These are phyloP conservation scores for Tulasnella sp. DNA, from an alignment of 768 basidiomycete species.

Conservation along the genomic window DNA sequence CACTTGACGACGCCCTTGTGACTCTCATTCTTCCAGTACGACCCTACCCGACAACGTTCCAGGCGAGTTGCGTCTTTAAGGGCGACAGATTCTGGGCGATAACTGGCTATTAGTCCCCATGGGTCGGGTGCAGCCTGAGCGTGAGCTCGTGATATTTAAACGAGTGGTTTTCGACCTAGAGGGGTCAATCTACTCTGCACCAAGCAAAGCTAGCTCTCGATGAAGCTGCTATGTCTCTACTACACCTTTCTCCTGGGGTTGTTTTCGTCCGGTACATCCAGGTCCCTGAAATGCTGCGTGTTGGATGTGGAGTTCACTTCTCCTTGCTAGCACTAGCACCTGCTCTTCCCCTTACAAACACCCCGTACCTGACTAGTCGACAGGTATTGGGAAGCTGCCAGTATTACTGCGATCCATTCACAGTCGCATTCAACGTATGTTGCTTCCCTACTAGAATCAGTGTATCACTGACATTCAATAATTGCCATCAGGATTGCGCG, in stretches of 20 bases:
- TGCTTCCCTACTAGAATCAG: neutral
- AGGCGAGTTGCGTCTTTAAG: neutral
- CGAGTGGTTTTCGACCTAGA: neutral
- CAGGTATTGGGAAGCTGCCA: neutral
- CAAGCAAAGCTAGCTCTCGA: neutral
- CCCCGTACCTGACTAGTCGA: neutral
- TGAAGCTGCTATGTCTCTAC: neutral
- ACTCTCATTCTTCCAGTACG: neutral
- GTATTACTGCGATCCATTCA: neutral
- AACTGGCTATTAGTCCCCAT: neutral
- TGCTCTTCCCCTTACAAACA: neutral
- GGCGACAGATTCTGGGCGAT: neutral
- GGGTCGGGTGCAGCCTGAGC: neutral
- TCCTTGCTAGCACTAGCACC: neutral
- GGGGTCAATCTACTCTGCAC: neutral
- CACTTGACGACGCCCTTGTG: neutral
- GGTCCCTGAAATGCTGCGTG: neutral
- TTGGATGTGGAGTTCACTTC: neutral
- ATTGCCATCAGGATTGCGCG: neutral
- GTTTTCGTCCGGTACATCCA: neutral
- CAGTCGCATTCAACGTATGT: neutral
- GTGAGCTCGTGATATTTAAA: neutral
- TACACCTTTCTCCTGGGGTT: neutral
- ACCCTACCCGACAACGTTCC: neutral
- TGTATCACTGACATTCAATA: neutral